phyloP scores from a whole-genome alignment of 148 eudicot species.

The Rhododendron vialii region DNA sequence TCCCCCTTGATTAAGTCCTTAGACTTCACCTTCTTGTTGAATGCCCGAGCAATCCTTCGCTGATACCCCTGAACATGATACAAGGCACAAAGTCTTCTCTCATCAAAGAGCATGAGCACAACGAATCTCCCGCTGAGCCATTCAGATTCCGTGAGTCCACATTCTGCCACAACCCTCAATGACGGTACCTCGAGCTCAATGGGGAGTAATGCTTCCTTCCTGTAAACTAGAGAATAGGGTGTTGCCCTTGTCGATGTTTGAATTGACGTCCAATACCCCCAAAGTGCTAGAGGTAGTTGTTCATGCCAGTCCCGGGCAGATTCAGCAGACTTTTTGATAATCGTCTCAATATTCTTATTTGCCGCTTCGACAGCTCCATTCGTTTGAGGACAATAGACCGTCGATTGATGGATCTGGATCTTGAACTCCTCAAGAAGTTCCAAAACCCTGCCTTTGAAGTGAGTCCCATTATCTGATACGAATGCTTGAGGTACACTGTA shows the following conservation, averaged over 20 bases:
- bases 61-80: too few species aligned
- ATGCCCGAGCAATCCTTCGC: too few species aligned
- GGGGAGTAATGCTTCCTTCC: too few species aligned
- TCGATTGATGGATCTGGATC: not conserved
- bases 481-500: too few species aligned
- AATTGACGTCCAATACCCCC: not conserved
- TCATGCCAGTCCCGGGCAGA: not conserved
- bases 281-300: not conserved
- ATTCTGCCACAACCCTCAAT: not conserved
- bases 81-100: too few species aligned
- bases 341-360: not conserved
- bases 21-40: too few species aligned
- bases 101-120: too few species aligned
- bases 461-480: too few species aligned
- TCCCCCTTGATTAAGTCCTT: too few species aligned
- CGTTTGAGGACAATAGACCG: not conserved
- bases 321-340: not conserved
- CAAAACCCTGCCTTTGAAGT: not conserved
- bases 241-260: not conserved
- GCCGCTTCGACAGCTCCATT: not conserved
- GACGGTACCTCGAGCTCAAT: not conserved
- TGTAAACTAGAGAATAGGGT: not conserved
- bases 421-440: not conserved
- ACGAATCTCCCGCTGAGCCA: too few species aligned
- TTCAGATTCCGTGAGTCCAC: too few species aligned